A percentile compares a stretch with the other conserved stretches of the same genome.
These are phyloP conservation scores for Fraxinus sp. DNA, from an alignment of 305 asterid genomes.

Conservation along the genomic window DNA sequence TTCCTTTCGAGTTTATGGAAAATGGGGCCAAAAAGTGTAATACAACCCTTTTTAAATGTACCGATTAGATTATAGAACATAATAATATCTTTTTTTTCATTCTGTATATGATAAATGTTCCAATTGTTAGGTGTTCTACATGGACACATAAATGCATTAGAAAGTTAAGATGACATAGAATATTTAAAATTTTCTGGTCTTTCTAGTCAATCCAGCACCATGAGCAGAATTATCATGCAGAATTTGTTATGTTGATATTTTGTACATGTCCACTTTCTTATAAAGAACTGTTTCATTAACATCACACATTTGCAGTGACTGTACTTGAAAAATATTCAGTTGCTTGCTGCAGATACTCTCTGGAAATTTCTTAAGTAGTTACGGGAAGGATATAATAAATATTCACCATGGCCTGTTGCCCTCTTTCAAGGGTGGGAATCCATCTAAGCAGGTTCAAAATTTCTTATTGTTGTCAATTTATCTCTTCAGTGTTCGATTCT, in stretches of 20 bases:
- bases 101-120: not conserved
- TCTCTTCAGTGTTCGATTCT: not conserved
- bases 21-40: not conserved
- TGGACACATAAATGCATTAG: not conserved
- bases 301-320: constrained; percentile 15
- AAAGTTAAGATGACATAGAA: not conserved
- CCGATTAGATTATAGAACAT: not conserved
- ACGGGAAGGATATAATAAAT: constrained; percentile 74
- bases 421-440: constrained; percentile 90
- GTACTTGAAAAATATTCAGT: constrained; percentile 20
- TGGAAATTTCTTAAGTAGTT: constrained; percentile 63
- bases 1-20: constrained; percentile 14
- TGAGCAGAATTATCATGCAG: not conserved
- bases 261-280: not conserved
- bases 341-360: constrained; percentile 68
- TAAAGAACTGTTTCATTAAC: constrained; percentile 1
- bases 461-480: constrained; percentile 2
- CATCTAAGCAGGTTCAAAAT: constrained; percentile 73
- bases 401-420: constrained; percentile 96
- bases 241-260: not conserved
- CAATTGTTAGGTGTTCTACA: constrained; percentile 8
- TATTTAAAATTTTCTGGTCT: not conserved
- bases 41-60: not conserved
- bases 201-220: not conserved
- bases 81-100: not conserved